A percentile compares a stretch with the other conserved stretches of the same genome.
Conservation (phyloP, 2,329 filamentous ascomycete species). For the Clarireedia monteithiana region DNA sequence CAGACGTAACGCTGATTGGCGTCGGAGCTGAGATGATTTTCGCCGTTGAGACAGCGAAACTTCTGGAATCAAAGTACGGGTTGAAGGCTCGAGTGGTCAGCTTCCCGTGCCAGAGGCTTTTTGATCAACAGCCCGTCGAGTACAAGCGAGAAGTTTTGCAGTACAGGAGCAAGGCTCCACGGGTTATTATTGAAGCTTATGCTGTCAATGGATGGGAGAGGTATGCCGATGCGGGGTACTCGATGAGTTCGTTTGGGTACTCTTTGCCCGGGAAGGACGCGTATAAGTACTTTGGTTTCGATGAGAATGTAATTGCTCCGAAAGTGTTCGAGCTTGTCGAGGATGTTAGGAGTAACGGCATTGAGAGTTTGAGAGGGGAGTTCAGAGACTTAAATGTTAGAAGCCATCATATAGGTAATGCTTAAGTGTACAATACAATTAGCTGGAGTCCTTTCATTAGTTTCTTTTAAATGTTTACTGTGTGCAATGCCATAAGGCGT, state of each 20-base stretch:
- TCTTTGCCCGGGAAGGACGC: neutral
- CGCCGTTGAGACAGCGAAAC: slow-evolving; percentile 35
- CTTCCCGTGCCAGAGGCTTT: slow-evolving; percentile 39
- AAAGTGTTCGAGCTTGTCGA: too few relatives aligned
- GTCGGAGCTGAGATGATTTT: slow-evolving; percentile 26
- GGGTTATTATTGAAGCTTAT: slow-evolving; percentile 54
- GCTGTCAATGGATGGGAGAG: slow-evolving; percentile 51
- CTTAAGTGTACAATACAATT: too few relatives aligned
- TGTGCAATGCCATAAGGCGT: too few relatives aligned
- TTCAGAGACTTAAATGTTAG: too few relatives aligned
- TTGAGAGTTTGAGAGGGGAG: too few relatives aligned
- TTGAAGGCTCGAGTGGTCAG: slow-evolving; percentile 36
- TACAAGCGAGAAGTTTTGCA: slow-evolving; percentile 40
- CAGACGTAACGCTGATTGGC: neutral
- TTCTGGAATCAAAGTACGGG: slow-evolving; percentile 30
- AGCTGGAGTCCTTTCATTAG: too few relatives aligned
- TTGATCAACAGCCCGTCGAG: slow-evolving; percentile 35
- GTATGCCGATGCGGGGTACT: slow-evolving; percentile 49
- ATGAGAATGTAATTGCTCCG: neutral
- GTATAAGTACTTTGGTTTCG: neutral
- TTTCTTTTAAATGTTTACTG: too few relatives aligned
- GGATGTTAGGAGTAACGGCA: too few relatives aligned
- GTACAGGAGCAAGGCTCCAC: slow-evolving; percentile 34
- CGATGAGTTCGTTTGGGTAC: slow-evolving; percentile 44
- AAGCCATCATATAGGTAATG: too few relatives aligned